Base-by-base conservation (phyloP, 495 filamentous ascomycete genomes). In the Trypethelium eluteriae region DNA sequence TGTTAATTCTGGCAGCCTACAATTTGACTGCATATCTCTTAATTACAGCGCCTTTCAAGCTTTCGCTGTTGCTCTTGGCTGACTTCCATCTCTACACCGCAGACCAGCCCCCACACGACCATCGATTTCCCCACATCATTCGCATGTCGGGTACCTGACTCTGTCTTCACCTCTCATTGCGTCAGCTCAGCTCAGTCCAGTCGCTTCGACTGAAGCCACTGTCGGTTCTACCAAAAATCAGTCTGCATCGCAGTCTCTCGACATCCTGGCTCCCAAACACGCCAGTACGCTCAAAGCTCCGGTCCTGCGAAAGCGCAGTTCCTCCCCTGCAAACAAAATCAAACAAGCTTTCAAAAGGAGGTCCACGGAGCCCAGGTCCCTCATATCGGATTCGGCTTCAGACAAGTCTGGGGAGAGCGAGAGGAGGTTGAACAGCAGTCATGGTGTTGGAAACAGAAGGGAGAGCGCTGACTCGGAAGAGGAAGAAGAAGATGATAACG, bases 131-230 rank as follows among this genome's bases (percentile, higher is more conserved):
- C 81, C 86, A 38, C 88, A 88, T 76, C 82, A 88, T 46, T 93
- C 90, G 38, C 91, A 94, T 73, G 81, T 86, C 69, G 90, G 87
- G 65, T 89, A 90, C 75, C 81, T 93, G 64, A 93, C 92, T 38
- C 85, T 89, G 12, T 93, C 90, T 16, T 93, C 92, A 36, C 92
- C 91, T 38, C 77, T 92, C 63, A 84, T 94, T 41, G 62, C 74
- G 25, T 69, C 74, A 38, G 59, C 66, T 18, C 68, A 70, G 41
- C 36, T 66, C 2, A 39, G 25, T 5, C 64, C 74, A 41, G 69
- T 70, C 62, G 62, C 72, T 63, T 64, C 73, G 65, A 69, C 65
- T 49, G 47, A 73, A 59, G 64, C 68, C 64, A 59, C n/a, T 3
- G 53, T 36, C 32, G 3, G 36, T 59, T 59, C 53, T 34, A 34